Evolutionary conservation across 371 early-diverging fungal species (phyloP), one percentile per base, ranked within the genome.

Genomic region (Dinochytrium kinnereticum): DNA sequence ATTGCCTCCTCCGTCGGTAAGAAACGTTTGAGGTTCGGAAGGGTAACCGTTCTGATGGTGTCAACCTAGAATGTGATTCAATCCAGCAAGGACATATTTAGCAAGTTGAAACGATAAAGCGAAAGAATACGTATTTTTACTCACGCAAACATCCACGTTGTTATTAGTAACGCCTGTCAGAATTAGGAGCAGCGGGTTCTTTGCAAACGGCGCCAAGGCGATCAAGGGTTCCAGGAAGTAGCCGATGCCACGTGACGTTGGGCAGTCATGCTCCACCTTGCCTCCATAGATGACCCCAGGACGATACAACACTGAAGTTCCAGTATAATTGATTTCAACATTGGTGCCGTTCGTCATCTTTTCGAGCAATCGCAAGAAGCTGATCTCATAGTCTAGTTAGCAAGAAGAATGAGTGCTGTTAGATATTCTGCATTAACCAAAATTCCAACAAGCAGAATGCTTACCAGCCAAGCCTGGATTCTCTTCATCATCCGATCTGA

Each of bases 231-330:
- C 96, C 34, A 98, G 82, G 75, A 91, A 98, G 81, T 98, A 98
- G 36, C 94, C 96, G 44, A 98, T 90, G 21, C 91, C 90, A 30
- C 98, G 90, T 0, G 85, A 81, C 19, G 79, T 73, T 0, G 88
- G 88, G 78, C 96, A 95, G 67, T 94, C 96, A 80, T 95, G 94
- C 57, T 84, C 80, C 28, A 97, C 82, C 65, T 88, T 90, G 33
- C 98, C 98, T 69, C 97, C 97, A 36, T 85, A 85, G 73, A 98
- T 91, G 61, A 92, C 88, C 26, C 98, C 98, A 0, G 98, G 98
- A 70, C 90, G 88, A 75, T 92, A 94, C 5, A 91, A 75, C 30
- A 98, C 85, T 36, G 92, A 87, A 13, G 97, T 97, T 84, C 95
- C 98, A 28, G 98, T 94, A 76, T 96, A 94, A 74, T 90, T 94